A percentile compares a stretch with the other conserved stretches of the same genome.
Conservation (phyloP, 305 asterid species). For the Ilex paraguariensis region DNA sequence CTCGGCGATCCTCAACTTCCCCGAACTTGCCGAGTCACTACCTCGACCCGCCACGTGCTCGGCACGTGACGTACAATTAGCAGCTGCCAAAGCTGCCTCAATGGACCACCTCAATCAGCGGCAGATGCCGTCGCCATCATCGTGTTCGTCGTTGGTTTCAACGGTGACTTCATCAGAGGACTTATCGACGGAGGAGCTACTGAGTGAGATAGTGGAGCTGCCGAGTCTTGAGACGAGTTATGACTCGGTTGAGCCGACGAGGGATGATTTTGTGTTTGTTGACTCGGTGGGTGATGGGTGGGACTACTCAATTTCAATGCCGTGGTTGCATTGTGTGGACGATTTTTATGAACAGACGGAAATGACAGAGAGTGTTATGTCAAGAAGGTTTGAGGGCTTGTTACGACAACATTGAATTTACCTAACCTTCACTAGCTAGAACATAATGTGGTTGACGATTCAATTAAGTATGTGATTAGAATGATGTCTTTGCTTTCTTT, state of each 20-base stretch:
- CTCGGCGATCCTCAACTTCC: constrained; percentile 47
- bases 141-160: constrained; percentile 9
- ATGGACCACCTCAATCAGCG: constrained; percentile 30
- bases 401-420: constrained; percentile 23
- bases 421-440: too few relatives aligned
- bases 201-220: constrained; percentile 69
- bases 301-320: constrained; percentile 30
- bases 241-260: constrained; percentile 31
- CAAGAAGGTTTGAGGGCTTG: constrained; percentile 19
- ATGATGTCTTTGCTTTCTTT: too few relatives aligned
- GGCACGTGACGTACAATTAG: constrained; percentile 54
- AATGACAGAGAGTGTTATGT: constrained; percentile 12
- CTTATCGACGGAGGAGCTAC: constrained; percentile 26
- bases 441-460: too few relatives aligned
- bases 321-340: constrained; percentile 25
- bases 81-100: constrained; percentile 49
- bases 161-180: constrained; percentile 5
- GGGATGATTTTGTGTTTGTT: constrained; percentile 28
- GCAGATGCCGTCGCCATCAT: background rate
- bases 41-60: constrained; percentile 50
- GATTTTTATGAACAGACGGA: constrained; percentile 7
- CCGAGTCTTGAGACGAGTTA: constrained; percentile 50
- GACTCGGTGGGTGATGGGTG: constrained; percentile 38
- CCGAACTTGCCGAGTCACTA: constrained; percentile 27
- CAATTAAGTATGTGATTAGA: too few relatives aligned